Conservation (phyloP, 2,329 filamentous ascomycete genomes). For the Fusarium globosum region DNA sequence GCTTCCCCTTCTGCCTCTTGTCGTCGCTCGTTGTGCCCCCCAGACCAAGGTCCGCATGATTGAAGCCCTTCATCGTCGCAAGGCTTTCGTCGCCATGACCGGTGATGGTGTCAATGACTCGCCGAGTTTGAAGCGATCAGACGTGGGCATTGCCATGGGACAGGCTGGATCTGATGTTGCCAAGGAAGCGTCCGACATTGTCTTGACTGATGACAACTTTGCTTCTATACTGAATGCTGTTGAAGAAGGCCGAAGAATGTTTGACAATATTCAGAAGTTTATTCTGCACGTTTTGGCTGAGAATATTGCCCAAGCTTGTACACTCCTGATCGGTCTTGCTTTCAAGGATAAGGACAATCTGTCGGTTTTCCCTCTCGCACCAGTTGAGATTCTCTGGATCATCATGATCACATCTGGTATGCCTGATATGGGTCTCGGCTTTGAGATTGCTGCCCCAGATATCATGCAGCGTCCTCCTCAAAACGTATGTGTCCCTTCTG, state of each 20-base stretch:
- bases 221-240: constrained; percentile 76
- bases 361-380: constrained; percentile 77
- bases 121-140: constrained; percentile 73
- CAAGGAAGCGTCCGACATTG: constrained; percentile 75
- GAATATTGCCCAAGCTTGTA: constrained; percentile 76
- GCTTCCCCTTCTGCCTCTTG: constrained; percentile 71
- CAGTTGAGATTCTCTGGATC: constrained; percentile 82
- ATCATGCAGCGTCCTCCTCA: constrained; percentile 77
- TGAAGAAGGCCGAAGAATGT: constrained; percentile 77
- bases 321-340: constrained; percentile 73
- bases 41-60: constrained; percentile 82
- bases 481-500: constrained; percentile 54
- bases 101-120: constrained; percentile 79
- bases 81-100: constrained; percentile 76
- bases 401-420: constrained; percentile 82
- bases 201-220: constrained; percentile 79
- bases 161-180: constrained; percentile 75
- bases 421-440: constrained; percentile 80
- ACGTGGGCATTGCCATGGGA: constrained; percentile 79
- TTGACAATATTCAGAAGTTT: constrained; percentile 81
- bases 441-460: constrained; percentile 75
- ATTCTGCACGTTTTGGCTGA: constrained; percentile 74
- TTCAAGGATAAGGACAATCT: constrained; percentile 73
- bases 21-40: constrained; percentile 76
- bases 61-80: constrained; percentile 74